phyloP scores from a whole-genome alignment of 2,329 filamentous ascomycete genomes.

The Pestalotiopsis sp. region DNA sequence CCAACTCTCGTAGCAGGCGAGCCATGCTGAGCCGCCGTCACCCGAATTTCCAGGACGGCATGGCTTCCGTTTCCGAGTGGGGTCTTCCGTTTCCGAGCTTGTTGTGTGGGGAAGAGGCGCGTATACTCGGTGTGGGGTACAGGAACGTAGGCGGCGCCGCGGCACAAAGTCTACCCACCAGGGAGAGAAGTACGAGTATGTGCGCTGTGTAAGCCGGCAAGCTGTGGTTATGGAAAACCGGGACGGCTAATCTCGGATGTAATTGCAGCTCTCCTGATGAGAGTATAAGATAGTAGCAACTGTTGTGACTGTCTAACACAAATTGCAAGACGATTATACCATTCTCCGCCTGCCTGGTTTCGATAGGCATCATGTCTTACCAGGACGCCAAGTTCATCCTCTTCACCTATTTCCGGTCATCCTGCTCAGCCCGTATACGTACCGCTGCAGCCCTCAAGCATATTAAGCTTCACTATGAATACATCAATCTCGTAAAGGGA shows the following conservation, averaged over 20 bases:
- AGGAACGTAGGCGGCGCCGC: neutral
- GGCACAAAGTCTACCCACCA: neutral
- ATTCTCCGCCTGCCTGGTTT: neutral
- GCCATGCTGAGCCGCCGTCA: neutral
- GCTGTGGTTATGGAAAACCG: neutral
- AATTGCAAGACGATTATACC: neutral
- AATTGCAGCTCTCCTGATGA: neutral
- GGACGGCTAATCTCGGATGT: neutral
- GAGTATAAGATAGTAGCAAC: neutral
- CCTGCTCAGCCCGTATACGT: constrained; percentile 7
- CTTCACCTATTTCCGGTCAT: constrained; percentile 10
- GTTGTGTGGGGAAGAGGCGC: neutral
- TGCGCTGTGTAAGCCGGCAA: neutral
- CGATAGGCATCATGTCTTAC: neutral
- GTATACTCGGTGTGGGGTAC: constrained; percentile 4
- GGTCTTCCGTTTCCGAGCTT: constrained; percentile 4
- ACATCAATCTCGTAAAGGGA: constrained; percentile 8
- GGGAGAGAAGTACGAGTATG: neutral
- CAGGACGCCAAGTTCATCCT: constrained; percentile 5
- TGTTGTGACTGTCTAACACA: neutral
- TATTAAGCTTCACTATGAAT: constrained; percentile 4
- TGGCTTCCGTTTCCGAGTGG: constrained; percentile 2
- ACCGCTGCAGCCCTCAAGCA: constrained; percentile 7
- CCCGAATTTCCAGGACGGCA: neutral
- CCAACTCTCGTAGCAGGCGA: neutral